phyloP scores from a whole-genome alignment of 805 yeast genomes.

The Phaffomyces antillensis region DNA sequence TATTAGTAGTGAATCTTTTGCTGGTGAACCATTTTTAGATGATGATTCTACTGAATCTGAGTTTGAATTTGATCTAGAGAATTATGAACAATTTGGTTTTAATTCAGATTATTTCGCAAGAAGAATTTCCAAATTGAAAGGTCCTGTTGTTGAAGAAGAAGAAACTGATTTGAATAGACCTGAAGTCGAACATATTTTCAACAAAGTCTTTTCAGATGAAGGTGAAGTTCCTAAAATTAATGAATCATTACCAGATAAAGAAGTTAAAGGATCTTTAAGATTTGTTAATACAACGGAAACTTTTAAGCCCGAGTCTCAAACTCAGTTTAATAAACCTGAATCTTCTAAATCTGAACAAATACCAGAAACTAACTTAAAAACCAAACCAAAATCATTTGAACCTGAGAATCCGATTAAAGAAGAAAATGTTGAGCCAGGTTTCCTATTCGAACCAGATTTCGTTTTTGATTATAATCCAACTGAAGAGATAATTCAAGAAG shows the following conservation, averaged over 20 bases:
- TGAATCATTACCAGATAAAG: background rate
- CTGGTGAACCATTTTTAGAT: background rate
- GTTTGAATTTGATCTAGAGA: background rate
- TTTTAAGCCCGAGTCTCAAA: no score
- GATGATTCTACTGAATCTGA: background rate
- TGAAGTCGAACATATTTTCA: conserved; percentile 1
- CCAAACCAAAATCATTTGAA: no score
- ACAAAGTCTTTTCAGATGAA: background rate
- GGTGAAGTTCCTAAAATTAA: background rate
- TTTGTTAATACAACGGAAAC: no score
- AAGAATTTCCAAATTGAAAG: background rate
- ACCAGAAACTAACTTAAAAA: no score
- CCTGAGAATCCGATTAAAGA: background rate
- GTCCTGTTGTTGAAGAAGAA: background rate
- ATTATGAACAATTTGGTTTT: conserved; percentile 3
- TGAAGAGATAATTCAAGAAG: background rate
- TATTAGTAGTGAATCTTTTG: no score
- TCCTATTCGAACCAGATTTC: conserved; percentile 4
- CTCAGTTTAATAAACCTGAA: no score
- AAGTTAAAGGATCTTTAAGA: no score
- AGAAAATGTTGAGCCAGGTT: background rate
- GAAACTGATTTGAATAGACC: conserved; percentile 1
- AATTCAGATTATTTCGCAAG: conserved; percentile 8
- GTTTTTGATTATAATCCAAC: conserved; percentile 4
- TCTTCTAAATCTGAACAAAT: no score